Conservation (phyloP, 805 yeast genomes). For the Ogataea henricii region DNA sequence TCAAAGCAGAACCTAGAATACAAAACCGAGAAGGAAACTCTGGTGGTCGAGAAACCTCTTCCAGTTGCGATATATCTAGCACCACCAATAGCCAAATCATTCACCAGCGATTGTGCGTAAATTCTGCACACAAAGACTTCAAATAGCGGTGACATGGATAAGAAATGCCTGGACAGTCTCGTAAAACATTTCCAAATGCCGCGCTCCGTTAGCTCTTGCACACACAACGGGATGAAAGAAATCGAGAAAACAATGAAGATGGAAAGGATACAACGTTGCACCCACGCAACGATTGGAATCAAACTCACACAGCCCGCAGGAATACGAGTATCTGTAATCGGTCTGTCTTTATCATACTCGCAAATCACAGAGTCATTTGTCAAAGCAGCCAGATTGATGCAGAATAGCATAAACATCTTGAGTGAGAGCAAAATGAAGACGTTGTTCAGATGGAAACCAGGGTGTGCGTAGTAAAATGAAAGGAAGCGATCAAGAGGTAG, state of each 20-base stretch:
- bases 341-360: slow-evolving; percentile 55
- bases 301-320: slow-evolving; percentile 76
- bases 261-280: slow-evolving; percentile 70
- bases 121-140: slow-evolving; percentile 80
- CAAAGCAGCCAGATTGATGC: slow-evolving; percentile 63
- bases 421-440: slow-evolving; percentile 71
- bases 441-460: slow-evolving; percentile 83
- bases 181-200: slow-evolving; percentile 71
- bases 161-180: slow-evolving; percentile 64
- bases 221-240: slow-evolving; percentile 72
- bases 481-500: slow-evolving; percentile 76
- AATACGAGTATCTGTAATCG: slow-evolving; percentile 59
- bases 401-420: slow-evolving; percentile 58
- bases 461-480: slow-evolving; percentile 82
- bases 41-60: slow-evolving; percentile 75
- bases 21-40: slow-evolving; percentile 64
- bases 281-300: slow-evolving; percentile 72
- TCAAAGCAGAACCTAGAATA: slow-evolving; percentile 71
- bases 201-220: slow-evolving; percentile 75
- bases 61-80: slow-evolving; percentile 84
- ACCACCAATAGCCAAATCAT: slow-evolving; percentile 74
- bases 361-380: slow-evolving; percentile 64
- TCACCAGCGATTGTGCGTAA: slow-evolving; percentile 68
- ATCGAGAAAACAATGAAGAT: slow-evolving; percentile 74
- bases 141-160: slow-evolving; percentile 73